Evolutionary conservation across 2,329 filamentous ascomycete genomes (phyloP), one percentile per base, ranked within the genome.

Genomic region (Verticillium tricorpus): DNA sequence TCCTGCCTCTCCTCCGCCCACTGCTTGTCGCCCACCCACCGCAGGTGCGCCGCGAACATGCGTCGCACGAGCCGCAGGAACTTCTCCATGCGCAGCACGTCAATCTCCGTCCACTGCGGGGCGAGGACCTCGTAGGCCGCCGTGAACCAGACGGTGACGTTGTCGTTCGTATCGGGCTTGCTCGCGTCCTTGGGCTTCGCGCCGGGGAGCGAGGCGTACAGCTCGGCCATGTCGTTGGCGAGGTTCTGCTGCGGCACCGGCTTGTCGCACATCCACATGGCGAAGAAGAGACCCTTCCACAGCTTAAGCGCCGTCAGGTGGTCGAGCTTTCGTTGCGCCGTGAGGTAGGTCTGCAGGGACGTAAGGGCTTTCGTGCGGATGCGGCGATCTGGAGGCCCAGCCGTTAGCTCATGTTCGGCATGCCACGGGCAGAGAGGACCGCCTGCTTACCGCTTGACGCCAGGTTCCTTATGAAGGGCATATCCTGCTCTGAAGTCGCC

Each of bases 251-350:
- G 94, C 2, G 91, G 89, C n/a, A 88, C 78, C 12, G 93, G 89
- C 57, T 93, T 91, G 81, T 97, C 93, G 75, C 89, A 92, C 88
- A 97, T 95, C 89, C 92, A 97, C 70, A 95, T 86, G 71, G 89
- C 89, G 82, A 93, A 97, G 81, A 95, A 97, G 22, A 98, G 85
- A 5, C 93, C 94, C 73, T 96, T 96, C 92, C 93, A 97, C 67
- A 98, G 85, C 79, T 97, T 97, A 64, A 94, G 81, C 58, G 92
- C 81, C 66, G 97, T 93, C 67, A 90, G 75, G 50, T 85, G 79
- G 19, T 85, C 78, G 64, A 97, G 85, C 60, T 76, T 70, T 40
- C 79, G 74, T 50, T 85, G 83, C 64, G 85, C 82, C 64, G 85
- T 83, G 73, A 98, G 89, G 80, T 91, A 97, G 58, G 86, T 84